A percentile compares a stretch with the other conserved stretches of the same genome.
Evolutionary conservation across 768 basidiomycete genomes (phyloP).

Genomic region (Serendipita indica): DNA sequence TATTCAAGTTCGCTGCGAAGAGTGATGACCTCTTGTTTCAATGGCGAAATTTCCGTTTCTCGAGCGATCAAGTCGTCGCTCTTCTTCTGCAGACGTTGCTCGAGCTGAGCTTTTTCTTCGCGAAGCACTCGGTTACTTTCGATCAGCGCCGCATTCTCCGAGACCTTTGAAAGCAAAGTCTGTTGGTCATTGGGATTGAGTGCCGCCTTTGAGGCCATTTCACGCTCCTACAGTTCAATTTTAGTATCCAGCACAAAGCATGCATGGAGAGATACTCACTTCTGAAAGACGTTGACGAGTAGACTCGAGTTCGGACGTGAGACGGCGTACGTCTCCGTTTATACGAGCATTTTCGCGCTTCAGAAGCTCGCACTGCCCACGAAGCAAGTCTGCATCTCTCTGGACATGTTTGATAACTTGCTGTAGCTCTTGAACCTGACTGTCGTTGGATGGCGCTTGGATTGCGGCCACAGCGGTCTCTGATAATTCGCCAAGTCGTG

Average conservation of each 20-base stretch:
- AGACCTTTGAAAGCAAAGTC: not conserved
- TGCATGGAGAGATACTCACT: not conserved
- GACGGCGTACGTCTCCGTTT: not conserved
- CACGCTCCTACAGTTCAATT: not conserved
- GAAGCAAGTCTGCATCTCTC: not conserved
- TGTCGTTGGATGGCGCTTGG: not conserved
- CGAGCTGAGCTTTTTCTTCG: not conserved
- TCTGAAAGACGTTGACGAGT: conserved; percentile 2
- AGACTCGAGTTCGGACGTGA: not conserved
- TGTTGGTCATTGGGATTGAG: conserved; percentile 6
- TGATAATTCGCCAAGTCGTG: conserved; percentile 37
- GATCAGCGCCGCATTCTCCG: conserved; percentile 5
- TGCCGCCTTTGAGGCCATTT: not conserved
- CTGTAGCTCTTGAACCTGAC: not conserved
- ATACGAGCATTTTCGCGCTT: conserved; percentile 8
- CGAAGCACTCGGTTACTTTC: not conserved
- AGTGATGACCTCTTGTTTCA: conserved; percentile 8
- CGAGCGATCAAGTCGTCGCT: not conserved
- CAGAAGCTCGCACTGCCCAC: not conserved
- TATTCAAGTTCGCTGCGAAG: conserved; percentile 4
- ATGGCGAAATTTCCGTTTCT: conserved; percentile 2
- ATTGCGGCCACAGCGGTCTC: conserved; percentile 7
- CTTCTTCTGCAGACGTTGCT: not conserved
- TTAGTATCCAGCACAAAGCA: too few relatives aligned
- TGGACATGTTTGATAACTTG: conserved; percentile 1